Evolutionary conservation across 1,284 basidiomycete species (phyloP).

Genomic region (Wolfiporia cocos): DNA sequence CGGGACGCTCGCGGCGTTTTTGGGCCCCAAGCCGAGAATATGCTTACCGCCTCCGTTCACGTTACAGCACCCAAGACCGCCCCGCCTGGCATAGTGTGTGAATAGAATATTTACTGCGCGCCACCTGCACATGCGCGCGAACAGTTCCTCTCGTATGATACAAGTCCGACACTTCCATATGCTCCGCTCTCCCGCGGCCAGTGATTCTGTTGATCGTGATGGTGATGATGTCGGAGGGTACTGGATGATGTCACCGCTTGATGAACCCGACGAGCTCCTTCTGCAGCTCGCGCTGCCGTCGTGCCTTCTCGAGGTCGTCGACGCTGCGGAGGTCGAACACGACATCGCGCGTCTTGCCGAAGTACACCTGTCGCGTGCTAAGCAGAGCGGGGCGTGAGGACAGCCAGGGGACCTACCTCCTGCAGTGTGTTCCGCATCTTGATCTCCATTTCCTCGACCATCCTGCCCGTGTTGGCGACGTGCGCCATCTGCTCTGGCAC

Average conservation of each 20-base stretch:
- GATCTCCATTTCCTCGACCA: slow-evolving; percentile 99
- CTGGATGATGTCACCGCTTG: slow-evolving; percentile 66
- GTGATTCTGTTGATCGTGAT: too few relatives aligned
- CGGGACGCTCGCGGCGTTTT: too few relatives aligned
- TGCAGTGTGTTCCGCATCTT: slow-evolving; percentile 96
- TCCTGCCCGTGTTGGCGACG: slow-evolving; percentile 86
- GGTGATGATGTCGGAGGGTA: too few relatives aligned
- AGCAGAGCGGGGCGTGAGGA: neutral
- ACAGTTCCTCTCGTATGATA: too few relatives aligned
- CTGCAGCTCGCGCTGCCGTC: slow-evolving; percentile 81
- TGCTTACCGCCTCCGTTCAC: too few relatives aligned
- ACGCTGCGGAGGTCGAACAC: slow-evolving; percentile 87
- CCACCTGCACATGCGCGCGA: too few relatives aligned
- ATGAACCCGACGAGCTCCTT: slow-evolving; percentile 93
- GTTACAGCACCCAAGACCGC: too few relatives aligned
- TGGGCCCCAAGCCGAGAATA: too few relatives aligned
- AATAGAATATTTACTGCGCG: too few relatives aligned
- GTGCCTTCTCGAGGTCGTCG: slow-evolving; percentile 81
- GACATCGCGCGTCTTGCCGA: slow-evolving; percentile 96
- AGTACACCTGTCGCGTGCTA: slow-evolving; percentile 69
- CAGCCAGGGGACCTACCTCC: slow-evolving; percentile 43
- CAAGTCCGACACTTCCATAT: too few relatives aligned
- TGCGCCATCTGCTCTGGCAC: slow-evolving; percentile 76
- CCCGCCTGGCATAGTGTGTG: too few relatives aligned
- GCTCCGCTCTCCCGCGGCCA: too few relatives aligned